These are phyloP conservation scores for Tephrocybe sp. DNA, from an alignment of 768 basidiomycete genomes.

Conservation along the genomic window DNA sequence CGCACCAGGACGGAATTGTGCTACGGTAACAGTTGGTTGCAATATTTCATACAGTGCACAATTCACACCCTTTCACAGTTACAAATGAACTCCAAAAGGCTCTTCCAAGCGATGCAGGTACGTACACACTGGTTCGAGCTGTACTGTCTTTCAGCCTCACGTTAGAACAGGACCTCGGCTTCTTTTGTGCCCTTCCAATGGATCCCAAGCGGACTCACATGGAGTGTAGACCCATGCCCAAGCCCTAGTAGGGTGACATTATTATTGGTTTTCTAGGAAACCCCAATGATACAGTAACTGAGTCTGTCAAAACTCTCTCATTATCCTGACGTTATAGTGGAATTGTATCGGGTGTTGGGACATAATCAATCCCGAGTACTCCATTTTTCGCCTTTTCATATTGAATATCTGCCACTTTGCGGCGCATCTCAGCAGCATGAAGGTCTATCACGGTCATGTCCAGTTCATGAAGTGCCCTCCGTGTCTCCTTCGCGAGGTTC, in stretches of 20 bases:
- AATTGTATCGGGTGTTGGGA: not conserved
- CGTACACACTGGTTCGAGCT: conserved; percentile 2
- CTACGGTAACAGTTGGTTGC: conserved; percentile 39
- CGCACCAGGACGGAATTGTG: conserved; percentile 46
- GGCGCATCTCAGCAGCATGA: conserved; percentile 53
- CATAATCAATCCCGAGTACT: conserved; percentile 54
- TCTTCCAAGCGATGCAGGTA: conserved; percentile 77
- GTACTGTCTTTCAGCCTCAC: not conserved
- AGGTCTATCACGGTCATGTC: conserved; percentile 60
- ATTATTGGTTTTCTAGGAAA: too few species aligned
- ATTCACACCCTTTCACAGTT: conserved; percentile 32
- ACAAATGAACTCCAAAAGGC: conserved; percentile 56
- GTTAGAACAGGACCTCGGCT: conserved; percentile 49
- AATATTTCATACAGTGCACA: not conserved
- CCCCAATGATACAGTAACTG: too few species aligned
- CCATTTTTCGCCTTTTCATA: conserved; percentile 62
- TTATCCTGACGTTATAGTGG: not conserved
- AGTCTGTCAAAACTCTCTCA: not conserved
- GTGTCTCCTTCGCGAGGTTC: conserved; percentile 35
- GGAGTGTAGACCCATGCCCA: conserved; percentile 65
- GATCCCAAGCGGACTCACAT: conserved; percentile 66
- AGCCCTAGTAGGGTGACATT: conserved; percentile 17
- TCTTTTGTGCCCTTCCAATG: conserved; percentile 67
- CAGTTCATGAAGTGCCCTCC: conserved; percentile 58
- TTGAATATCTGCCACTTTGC: conserved; percentile 54